Evolutionary conservation across 2,329 filamentous ascomycete species (phyloP).

Genomic region (Grosmannia serpens): DNA sequence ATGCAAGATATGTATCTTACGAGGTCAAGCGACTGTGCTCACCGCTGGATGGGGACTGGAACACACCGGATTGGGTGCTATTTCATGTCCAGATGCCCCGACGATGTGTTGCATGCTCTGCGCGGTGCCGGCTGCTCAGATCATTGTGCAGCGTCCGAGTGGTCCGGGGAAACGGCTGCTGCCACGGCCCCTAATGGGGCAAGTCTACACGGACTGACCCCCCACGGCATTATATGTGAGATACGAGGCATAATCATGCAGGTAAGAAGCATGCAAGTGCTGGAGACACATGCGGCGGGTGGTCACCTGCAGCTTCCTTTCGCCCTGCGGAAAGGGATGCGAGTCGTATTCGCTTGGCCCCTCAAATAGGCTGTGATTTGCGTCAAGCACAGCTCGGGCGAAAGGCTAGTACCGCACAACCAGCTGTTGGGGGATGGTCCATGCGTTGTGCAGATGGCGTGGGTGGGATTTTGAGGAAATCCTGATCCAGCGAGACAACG

Average conservation of each 20-base stretch:
- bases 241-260: neutral
- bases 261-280: neutral
- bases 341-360: neutral
- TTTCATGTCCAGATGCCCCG: neutral
- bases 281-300: neutral
- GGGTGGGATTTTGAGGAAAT: neutral
- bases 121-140: neutral
- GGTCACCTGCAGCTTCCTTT: neutral
- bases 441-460: neutral
- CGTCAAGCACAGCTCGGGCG: neutral
- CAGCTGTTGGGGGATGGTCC: neutral
- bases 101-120: neutral
- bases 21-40: neutral
- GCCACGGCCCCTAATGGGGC: neutral
- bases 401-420: neutral
- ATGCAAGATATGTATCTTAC: too few relatives aligned
- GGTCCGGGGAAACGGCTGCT: neutral
- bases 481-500: neutral
- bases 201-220: constrained; percentile 7
- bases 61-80: neutral
- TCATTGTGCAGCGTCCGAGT: neutral
- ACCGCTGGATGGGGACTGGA: neutral
- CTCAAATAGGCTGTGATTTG: neutral
- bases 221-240: neutral
- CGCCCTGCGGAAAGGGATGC: neutral